A percentile compares a stretch with the other conserved stretches of the same genome.
Evolutionary conservation across 805 yeast species (phyloP).

Genomic region (Debaryomyces tyrocola): DNA sequence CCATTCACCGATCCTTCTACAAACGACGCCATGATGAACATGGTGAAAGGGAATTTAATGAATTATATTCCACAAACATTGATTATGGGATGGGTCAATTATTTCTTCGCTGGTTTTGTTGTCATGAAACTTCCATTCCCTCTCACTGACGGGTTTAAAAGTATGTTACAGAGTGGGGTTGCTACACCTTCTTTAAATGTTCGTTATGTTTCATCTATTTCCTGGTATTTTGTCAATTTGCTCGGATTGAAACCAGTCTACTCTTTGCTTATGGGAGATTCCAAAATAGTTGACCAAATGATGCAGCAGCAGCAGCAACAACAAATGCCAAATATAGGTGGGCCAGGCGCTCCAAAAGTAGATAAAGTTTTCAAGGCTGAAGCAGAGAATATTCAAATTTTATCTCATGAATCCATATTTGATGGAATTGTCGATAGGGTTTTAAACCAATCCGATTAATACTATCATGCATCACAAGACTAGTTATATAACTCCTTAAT

Average conservation of each 20-base stretch:
- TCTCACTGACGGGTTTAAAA: constrained; percentile 82
- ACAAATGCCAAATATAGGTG: constrained; percentile 40
- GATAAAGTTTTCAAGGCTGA: constrained; percentile 65
- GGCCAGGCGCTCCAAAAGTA: constrained; percentile 63
- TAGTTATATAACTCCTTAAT: no score
- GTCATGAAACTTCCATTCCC: constrained; percentile 85
- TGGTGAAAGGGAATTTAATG: constrained; percentile 80
- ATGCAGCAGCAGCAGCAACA: constrained; percentile 42
- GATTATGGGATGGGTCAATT: constrained; percentile 95
- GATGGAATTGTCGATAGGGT: constrained; percentile 65
- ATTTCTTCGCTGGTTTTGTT: constrained; percentile 88
- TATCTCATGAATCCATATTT: constrained; percentile 50
- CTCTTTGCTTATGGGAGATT: constrained; percentile 62
- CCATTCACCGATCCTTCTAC: constrained; percentile 72
- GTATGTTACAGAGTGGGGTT: constrained; percentile 89
- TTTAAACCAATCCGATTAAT: constrained; percentile 1
- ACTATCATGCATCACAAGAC: no score
- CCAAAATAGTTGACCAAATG: constrained; percentile 45
- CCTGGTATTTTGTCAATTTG: constrained; percentile 92
- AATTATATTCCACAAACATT: constrained; percentile 88
- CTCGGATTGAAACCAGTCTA: constrained; percentile 82
- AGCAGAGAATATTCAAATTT: constrained; percentile 71
- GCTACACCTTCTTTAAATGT: constrained; percentile 83
- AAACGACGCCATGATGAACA: constrained; percentile 69
- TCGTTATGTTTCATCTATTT: constrained; percentile 87